Evolutionary conservation across 495 filamentous ascomycete species (phyloP).

Genomic region (Mycothermus thermophilus): DNA sequence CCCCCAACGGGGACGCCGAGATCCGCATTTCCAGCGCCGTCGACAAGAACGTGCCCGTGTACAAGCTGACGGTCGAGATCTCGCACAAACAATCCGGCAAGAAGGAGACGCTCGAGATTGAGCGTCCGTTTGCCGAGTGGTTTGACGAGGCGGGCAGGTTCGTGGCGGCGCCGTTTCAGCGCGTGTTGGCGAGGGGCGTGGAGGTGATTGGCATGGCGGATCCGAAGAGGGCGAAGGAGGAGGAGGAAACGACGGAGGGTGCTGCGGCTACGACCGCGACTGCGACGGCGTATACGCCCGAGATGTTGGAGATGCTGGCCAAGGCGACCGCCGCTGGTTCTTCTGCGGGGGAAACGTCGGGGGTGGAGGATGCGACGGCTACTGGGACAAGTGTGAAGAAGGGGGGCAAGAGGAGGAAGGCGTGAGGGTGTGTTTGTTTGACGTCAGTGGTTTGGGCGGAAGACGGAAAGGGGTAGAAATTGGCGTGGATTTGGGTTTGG

Average conservation of each 20-base stretch:
- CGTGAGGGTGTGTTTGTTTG: constrained; percentile 9
- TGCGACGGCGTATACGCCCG: constrained; percentile 18
- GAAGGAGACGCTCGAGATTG: constrained; percentile 39
- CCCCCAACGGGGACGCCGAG: constrained; percentile 26
- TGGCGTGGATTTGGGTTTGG: neutral
- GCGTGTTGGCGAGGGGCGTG: constrained; percentile 58
- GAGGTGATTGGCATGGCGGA: constrained; percentile 55
- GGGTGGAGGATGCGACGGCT: constrained; percentile 8
- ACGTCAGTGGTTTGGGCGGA: neutral
- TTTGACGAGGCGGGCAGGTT: constrained; percentile 75
- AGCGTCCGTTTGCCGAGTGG: constrained; percentile 68
- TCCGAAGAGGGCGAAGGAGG: constrained; percentile 35
- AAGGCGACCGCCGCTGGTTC: constrained; percentile 18
- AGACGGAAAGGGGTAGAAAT: neutral
- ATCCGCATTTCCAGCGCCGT: constrained; percentile 51
- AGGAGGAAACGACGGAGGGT: constrained; percentile 1
- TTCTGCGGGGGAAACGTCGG: constrained; percentile 14
- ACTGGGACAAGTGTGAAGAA: constrained; percentile 16
- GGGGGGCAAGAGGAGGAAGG: constrained; percentile 33
- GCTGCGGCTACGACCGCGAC: constrained; percentile 5
- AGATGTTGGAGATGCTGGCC: constrained; percentile 29
- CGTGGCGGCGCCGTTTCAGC: constrained; percentile 69
- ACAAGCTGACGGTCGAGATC: constrained; percentile 55
- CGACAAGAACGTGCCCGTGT: constrained; percentile 65
- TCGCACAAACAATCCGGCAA: constrained; percentile 29